Evolutionary conservation across 2,329 filamentous ascomycete genomes (phyloP), one percentile per base, ranked within the genome.

Genomic region (Pezicula neosporulosa): DNA sequence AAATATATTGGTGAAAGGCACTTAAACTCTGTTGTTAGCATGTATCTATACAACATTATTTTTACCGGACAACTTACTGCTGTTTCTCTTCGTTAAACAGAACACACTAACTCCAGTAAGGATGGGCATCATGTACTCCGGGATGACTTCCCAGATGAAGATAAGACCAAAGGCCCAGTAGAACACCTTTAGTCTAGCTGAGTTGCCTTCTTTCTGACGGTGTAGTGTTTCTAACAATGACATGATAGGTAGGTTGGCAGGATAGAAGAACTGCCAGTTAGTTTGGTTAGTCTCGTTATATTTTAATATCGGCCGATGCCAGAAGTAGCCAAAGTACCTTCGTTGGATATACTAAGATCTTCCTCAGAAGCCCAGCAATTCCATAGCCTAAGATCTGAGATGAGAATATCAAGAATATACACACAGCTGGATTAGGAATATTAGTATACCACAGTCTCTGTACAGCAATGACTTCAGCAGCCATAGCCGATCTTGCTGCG

Each of bases 381-480:
- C 82, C 82, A 54, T 84, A 85, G 9, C 83, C 83, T 50, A 82
- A 81, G 59, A 81, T 75, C 52, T 84, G 77, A 2, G 79, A 84
- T 4, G 80, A 82, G 52, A 84, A 75, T 51, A 76, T 77, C 54
- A 83, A 73, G 12, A 86, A 69, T 8, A 84, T 68, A 64, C 83
- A 77, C 66, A 82, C 83, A 1, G 73, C 75, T 68, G 77, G 81
- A 50, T 77, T 6, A 88, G 68, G 46, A 83, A 84, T 64, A 89
- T 86, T 0, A 83, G 87, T 4, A 83, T 90, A 90, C 60, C 88
- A 90, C 10, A 86, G 76, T 18, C 82, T 70, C 68, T 89, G 86
- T 0, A 85, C 86, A 3, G 89, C 73, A 45, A 91, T 80, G 39
- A 89, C 84, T 57, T 90, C 86, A 1, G 86, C 89, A 1, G 86